These are phyloP conservation scores for Suillus decipiens DNA, from an alignment of 768 basidiomycete genomes.

Conservation along the genomic window DNA sequence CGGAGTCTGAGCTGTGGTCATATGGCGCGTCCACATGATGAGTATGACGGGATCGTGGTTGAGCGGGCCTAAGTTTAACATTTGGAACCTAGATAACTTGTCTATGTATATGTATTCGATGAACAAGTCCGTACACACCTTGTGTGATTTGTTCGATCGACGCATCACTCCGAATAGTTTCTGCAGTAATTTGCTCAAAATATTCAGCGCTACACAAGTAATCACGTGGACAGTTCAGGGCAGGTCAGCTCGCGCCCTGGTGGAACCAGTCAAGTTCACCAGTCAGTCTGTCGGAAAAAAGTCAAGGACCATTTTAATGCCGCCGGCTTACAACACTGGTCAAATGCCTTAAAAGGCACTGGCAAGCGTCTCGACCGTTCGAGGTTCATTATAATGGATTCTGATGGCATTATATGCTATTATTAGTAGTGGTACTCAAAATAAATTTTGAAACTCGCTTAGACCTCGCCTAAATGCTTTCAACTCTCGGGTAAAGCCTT, in stretches of 20 bases:
- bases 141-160: constrained; percentile 66
- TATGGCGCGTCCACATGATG: constrained; percentile 32
- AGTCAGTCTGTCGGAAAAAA: no score
- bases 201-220: not conserved
- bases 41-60: constrained; percentile 32
- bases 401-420: no score
- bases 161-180: constrained; percentile 35
- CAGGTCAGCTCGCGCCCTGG: constrained; percentile 18
- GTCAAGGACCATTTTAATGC: no score
- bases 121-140: constrained; percentile 37
- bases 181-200: not conserved
- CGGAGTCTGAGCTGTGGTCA: constrained; percentile 51
- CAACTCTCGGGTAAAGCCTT: no score
- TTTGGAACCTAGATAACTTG: constrained; percentile 64
- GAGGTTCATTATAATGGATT: no score
- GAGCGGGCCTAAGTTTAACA: constrained; percentile 76
- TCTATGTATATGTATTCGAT: not conserved
- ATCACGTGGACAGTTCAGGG: constrained; percentile 30
- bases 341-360: no score
- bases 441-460: no score
- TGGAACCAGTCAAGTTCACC: no score
- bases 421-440: no score
- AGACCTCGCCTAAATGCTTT: no score
- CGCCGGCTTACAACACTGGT: no score
- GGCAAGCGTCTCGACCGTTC: no score